Evolutionary conservation across 169 alveolate genomes (phyloP).

Genomic region (Eimeria tenella): DNA sequence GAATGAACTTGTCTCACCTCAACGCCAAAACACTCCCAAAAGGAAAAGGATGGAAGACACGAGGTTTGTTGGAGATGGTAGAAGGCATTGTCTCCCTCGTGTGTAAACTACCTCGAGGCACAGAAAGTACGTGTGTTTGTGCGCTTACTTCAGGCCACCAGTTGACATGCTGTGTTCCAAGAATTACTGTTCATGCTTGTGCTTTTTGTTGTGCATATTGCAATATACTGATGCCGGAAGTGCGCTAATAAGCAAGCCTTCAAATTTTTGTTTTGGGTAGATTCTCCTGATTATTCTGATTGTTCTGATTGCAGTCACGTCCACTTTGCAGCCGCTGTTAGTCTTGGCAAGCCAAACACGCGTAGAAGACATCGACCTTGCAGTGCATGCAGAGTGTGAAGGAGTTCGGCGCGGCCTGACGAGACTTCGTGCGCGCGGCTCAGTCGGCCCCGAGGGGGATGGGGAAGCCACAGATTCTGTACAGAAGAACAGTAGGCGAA

Average conservation of each 20-base stretch:
- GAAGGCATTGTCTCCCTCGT: conserved; percentile 15
- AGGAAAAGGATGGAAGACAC: conserved; percentile 51
- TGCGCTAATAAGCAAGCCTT: too few relatives aligned
- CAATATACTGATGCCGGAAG: too few relatives aligned
- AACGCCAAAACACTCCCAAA: conserved; percentile 27
- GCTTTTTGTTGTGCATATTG: too few relatives aligned
- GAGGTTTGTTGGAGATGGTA: conserved; percentile 39
- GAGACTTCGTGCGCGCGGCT: background rate
- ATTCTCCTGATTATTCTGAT: background rate
- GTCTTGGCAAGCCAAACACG: conserved; percentile 19
- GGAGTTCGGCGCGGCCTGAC: conserved; percentile 19
- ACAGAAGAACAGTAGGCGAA: background rate
- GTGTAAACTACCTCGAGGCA: conserved; percentile 32
- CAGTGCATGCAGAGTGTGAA: conserved; percentile 29
- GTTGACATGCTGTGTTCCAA: too few relatives aligned
- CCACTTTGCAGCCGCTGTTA: background rate
- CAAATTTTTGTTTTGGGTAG: too few relatives aligned
- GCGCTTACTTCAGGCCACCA: background rate
- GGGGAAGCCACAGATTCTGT: background rate
- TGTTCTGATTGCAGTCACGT: conserved; percentile 36
- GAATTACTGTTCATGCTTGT: too few relatives aligned
- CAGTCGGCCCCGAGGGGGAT: conserved; percentile 18
- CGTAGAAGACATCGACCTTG: conserved; percentile 46
- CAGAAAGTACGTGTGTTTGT: conserved; percentile 5
- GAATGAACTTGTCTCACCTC: conserved; percentile 28